Evolutionary conservation across 176 grass and related monocot genomes (phyloP).

Genomic region (Pharus latifolius): DNA sequence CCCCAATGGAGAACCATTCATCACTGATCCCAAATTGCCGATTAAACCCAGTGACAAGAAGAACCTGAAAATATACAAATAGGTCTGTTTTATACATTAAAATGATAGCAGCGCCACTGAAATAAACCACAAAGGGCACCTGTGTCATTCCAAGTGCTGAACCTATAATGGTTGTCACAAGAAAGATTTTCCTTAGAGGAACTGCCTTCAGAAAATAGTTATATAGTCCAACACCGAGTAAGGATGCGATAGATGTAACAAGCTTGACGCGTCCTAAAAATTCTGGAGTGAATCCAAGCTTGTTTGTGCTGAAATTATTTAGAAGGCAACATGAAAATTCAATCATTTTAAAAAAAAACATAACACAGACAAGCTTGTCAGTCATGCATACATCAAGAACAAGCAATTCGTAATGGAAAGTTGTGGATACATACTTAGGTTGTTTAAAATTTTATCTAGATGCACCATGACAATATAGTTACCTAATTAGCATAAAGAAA

Average conservation of each 20-base stretch:
- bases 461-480: neutral
- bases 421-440: neutral
- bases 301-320: constrained; percentile 81
- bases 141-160: constrained; percentile 96
- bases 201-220: constrained; percentile 92
- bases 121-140: constrained; percentile 38
- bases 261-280: constrained; percentile 97
- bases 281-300: constrained; percentile 90
- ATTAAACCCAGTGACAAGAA: constrained; percentile 87
- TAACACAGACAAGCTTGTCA: neutral
- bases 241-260: constrained; percentile 89
- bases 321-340: constrained; percentile 10
- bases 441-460: neutral
- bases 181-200: constrained; percentile 90
- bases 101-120: neutral
- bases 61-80: constrained; percentile 41
- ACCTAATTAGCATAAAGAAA: neutral
- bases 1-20: constrained; percentile 96
- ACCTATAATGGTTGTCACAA: constrained; percentile 82
- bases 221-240: constrained; percentile 81
- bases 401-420: neutral
- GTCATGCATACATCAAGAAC: neutral
- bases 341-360: neutral
- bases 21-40: constrained; percentile 80
- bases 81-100: constrained; percentile 14